Base-by-base conservation (phyloP, 169 alveolate species). In the Miamiensis avidus region DNA sequence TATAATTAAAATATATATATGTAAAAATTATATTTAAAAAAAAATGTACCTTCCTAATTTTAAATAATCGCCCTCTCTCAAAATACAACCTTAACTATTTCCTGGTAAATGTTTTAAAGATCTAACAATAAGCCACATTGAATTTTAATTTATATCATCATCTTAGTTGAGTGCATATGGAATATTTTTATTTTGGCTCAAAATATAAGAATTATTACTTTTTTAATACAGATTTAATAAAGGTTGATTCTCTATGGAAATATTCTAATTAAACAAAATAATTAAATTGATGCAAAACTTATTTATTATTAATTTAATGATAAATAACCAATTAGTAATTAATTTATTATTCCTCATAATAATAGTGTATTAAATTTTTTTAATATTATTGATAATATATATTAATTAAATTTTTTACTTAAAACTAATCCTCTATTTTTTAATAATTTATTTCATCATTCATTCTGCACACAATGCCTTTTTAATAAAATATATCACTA, bases 1-100 rank as follows among this genome's bases (percentile, higher is more conserved):
- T 49, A 49, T 49, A 11, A 11, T 49, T 11, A 49, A 49, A 49
- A n/a, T n/a, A 49, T 49, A 49, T 49, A 49, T 49, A 49, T 49
- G 20, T 11, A 49, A 49, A 11, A 49, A 11, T 49, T 49, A 11
- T 49, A 49, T 11, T 11, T 49, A 11, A 49, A 49, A 49, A 4
- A 49, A 11, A 49, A 49, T 49, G 4, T 49, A 49, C 69, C 69
- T 79, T 6, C 84, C 84, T 64, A 79, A 72, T 27, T 79, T 79
- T 49, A 79, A 29, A 49, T 79, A 79, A 64, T 79, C 84, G 34
- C 84, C 84, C 29, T 34, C 84, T 79, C 64, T 25, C 0, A 79
- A 49, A 15, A 49, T 64, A 20, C 65, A 79, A 16, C 82, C 82
- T 11, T 11, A 49, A 4, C 20, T 49, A 20, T 49, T 49, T 49